These are phyloP conservation scores for Talaromyces borbonicus DNA, from an alignment of 495 filamentous ascomycete genomes.

Conservation along the genomic window DNA sequence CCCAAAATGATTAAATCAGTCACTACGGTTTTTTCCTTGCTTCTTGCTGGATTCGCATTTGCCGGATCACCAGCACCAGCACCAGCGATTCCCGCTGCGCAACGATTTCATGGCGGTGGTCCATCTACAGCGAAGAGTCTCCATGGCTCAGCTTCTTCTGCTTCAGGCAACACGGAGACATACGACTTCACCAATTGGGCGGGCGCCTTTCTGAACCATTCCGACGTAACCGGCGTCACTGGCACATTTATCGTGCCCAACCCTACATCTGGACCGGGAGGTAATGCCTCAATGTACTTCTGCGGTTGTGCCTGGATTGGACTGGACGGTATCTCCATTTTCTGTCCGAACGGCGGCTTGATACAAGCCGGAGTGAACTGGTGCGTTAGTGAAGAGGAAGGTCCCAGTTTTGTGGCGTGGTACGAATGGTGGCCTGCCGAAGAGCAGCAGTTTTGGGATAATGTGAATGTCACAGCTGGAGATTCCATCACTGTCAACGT, in stretches of 20 bases:
- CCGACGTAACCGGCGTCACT: conserved; percentile 33
- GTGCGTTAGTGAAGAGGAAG: conserved; percentile 27
- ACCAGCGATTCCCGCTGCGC: neutral
- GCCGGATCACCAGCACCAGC: neutral
- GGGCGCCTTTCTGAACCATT: neutral
- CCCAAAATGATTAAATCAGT: neutral
- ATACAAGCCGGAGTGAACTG: conserved; percentile 55
- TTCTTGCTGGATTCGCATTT: neutral
- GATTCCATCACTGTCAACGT: conserved; percentile 47
- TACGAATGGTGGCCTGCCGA: conserved; percentile 56
- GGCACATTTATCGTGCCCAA: conserved; percentile 47
- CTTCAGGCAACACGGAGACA: neutral
- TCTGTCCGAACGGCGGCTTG: conserved; percentile 31
- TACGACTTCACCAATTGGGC: conserved; percentile 3
- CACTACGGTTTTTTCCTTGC: neutral
- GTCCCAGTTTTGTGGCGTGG: conserved; percentile 44
- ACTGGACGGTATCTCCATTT: conserved; percentile 52
- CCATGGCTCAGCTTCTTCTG: neutral
- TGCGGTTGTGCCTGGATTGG: conserved; percentile 46
- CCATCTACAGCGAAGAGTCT: neutral
- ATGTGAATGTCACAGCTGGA: conserved; percentile 40
- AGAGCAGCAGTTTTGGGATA: conserved; percentile 40
- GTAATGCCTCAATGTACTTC: conserved; percentile 26
- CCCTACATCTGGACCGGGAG: conserved; percentile 35
- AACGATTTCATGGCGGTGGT: neutral